Percentiles rank a stretch among this genome's conserved stretches.
Conservation (phyloP, 331 rosid genomes). For the Malus hybrid region DNA sequence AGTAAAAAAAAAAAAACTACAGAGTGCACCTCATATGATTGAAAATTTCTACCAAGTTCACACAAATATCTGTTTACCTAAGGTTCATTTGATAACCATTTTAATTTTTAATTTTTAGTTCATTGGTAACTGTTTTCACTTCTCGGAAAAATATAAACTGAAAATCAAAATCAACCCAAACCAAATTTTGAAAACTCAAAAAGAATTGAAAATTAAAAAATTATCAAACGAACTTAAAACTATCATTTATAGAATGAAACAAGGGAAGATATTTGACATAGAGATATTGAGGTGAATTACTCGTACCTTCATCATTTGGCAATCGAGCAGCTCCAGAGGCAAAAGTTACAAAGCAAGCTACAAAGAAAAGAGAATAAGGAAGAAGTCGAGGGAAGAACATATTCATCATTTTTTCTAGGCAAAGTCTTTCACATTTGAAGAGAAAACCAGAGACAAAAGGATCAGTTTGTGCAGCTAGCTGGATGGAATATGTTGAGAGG, state of each 20-base stretch:
- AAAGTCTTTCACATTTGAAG: not conserved
- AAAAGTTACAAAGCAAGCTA: not conserved
- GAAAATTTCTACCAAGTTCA: too few relatives aligned
- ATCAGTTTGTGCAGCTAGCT: not conserved
- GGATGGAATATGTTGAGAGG: not conserved
- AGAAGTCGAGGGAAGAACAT: conserved; percentile 4
- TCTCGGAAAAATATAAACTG: too few relatives aligned
- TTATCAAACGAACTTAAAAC: too few relatives aligned
- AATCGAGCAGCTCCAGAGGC: conserved; percentile 33
- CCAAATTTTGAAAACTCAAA: too few relatives aligned
- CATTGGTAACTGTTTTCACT: too few relatives aligned
- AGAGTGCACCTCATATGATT: too few relatives aligned
- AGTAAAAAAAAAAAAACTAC: too few relatives aligned
- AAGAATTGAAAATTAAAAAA: too few relatives aligned
- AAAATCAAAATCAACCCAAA: too few relatives aligned
- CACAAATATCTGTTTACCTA: too few relatives aligned
- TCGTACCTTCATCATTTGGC: conserved; percentile 32
- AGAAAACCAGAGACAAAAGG: not conserved
- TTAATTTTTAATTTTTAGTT: too few relatives aligned
- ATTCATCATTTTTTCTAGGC: not conserved
- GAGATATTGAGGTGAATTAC: not conserved
- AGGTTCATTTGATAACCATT: too few relatives aligned
- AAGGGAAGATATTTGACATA: not conserved
- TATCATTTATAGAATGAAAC: not conserved
- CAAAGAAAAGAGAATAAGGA: not conserved